Base-by-base conservation (phyloP, 805 yeast genomes). In the Candida stauntonica region DNA sequence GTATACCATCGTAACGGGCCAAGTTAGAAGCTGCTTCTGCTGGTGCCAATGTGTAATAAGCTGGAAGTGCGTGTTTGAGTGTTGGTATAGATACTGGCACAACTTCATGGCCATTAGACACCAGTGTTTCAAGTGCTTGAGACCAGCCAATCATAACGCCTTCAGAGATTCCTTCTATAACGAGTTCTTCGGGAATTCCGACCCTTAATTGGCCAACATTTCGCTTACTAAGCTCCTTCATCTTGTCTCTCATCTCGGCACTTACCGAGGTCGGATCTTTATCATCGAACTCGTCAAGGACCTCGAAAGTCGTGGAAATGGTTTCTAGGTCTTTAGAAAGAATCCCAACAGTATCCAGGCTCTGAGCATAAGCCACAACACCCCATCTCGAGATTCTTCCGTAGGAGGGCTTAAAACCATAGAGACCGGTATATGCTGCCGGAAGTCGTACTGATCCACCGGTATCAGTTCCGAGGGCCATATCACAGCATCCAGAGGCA, bases 361-460 rank as follows among this genome's bases (percentile, higher is more conserved):
- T 80, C 61, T 94, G 98, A 2, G 97, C 96, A 62, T 89, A 91
- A 0, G 96, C 79, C 4, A 89, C 65, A 7, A 93, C 86, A 2
- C 99, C 99, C 79, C 86, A 81, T 40, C 99, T 67, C 0, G 97
- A 88, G 2, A 93, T 66, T 27, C 96, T 69, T 0, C 99, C 99
- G 58, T 93, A 93, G 0, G 93, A 72, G 1, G 99, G 99, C 59
- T 93, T 93, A 64, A 87, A 87, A 1, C 99, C 99, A 21, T 77
- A 64, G 0, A 83, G 71, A 2, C 89, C 86, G 48, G 91, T 81
- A 58, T 82, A 87, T 15, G 95, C 81, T 2, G 95, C 94, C 0
- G 99, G 99, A 16, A 86, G 66, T 44, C 99, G 70, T 0, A 93
- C 86, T 0, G 97, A 87, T 0, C 99, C 99, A 5, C 99, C 99